Conservation (phyloP, 345 rosid genomes). For the Euphorbia tirucalli region DNA sequence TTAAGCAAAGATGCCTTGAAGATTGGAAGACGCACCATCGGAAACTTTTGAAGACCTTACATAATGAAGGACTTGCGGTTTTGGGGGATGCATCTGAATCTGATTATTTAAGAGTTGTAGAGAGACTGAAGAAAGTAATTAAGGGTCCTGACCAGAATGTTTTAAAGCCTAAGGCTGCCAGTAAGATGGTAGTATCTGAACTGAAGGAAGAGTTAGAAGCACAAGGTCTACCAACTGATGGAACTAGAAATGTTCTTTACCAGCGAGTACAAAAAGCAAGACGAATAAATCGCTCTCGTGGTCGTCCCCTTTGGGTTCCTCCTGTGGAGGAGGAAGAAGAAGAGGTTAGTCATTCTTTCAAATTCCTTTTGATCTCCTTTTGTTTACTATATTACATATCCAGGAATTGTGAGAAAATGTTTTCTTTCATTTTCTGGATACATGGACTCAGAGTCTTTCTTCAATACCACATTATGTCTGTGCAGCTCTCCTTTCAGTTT, state of each 20-base stretch:
- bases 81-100: constrained; percentile 75
- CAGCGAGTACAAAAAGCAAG: constrained; percentile 99
- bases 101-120: constrained; percentile 76
- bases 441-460: neutral
- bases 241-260: constrained; percentile 94
- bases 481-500: neutral
- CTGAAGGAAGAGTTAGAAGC: constrained; percentile 95
- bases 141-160: constrained; percentile 81
- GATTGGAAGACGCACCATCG: constrained; percentile 70
- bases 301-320: constrained; percentile 98
- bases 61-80: constrained; percentile 68
- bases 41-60: constrained; percentile 69
- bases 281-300: constrained; percentile 95
- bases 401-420: neutral
- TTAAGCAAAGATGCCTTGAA: constrained; percentile 85
- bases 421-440: neutral
- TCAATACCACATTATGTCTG: neutral
- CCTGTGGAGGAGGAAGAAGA: constrained; percentile 93
- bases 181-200: constrained; percentile 93
- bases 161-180: constrained; percentile 94
- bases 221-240: constrained; percentile 91
- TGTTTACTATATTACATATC: neutral
- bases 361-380: neutral
- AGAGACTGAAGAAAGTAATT: constrained; percentile 65
- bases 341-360: constrained; percentile 51